phyloP scores from a whole-genome alignment of 495 filamentous ascomycete species.

The Jackrogersella minutella region DNA sequence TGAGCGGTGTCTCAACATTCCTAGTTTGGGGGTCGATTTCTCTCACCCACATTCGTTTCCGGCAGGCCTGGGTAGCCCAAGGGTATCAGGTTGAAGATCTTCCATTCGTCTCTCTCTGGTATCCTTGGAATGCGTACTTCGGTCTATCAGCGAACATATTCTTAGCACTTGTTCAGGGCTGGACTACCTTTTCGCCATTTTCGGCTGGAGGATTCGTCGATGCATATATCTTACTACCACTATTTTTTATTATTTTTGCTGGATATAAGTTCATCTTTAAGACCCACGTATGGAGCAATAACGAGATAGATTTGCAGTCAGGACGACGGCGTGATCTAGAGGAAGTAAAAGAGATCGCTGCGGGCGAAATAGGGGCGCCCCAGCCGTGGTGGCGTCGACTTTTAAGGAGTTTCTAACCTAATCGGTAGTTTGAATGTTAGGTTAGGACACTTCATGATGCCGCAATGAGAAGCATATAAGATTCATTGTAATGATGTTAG shows the following conservation, averaged over 20 bases:
- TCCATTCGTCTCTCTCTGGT: constrained; percentile 66
- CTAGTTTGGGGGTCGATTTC: constrained; percentile 72
- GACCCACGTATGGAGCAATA: constrained; percentile 58
- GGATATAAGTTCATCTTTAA: constrained; percentile 67
- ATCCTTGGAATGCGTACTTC: constrained; percentile 70
- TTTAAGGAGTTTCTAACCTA: constrained; percentile 19
- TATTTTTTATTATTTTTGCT: constrained; percentile 67
- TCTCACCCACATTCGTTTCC: constrained; percentile 73
- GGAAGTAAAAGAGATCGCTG: constrained; percentile 40
- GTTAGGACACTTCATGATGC: too few species aligned
- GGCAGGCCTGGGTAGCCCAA: constrained; percentile 63
- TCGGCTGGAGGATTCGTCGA: constrained; percentile 68
- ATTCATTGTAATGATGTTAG: too few species aligned
- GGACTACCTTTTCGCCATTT: constrained; percentile 62
- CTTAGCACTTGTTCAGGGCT: constrained; percentile 71
- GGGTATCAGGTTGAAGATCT: constrained; percentile 60
- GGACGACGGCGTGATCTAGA: constrained; percentile 62
- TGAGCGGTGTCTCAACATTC: constrained; percentile 67
- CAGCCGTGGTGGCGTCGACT: constrained; percentile 44
- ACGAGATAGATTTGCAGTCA: constrained; percentile 68
- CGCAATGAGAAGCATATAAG: too few species aligned
- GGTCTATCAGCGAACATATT: constrained; percentile 67
- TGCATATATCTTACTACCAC: constrained; percentile 71
- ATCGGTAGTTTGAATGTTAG: too few species aligned
- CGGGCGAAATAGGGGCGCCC: constrained; percentile 11